These are phyloP conservation scores for Domatiomyces catenatus DNA, from an alignment of 2,329 filamentous ascomycete species.

Conservation along the genomic window DNA sequence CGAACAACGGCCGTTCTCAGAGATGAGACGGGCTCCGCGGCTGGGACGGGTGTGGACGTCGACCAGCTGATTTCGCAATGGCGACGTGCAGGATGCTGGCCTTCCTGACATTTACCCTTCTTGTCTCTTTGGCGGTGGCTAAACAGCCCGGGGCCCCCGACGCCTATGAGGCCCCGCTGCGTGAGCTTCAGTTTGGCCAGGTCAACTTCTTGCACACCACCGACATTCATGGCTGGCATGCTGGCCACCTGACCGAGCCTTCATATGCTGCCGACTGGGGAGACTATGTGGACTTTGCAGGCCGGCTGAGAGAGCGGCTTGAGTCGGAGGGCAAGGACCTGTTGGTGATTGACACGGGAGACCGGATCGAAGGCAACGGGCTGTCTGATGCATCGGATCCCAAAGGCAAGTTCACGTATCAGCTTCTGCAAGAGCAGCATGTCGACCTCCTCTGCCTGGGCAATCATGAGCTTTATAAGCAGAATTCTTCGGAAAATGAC, in stretches of 20 bases:
- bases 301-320: slow-evolving; percentile 63
- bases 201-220: slow-evolving; percentile 96
- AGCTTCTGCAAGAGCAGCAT: slow-evolving; percentile 67
- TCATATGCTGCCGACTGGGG: slow-evolving; percentile 96
- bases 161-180: slow-evolving; percentile 65
- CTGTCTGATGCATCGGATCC: slow-evolving; percentile 81
- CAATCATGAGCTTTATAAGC: slow-evolving; percentile 89
- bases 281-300: slow-evolving; percentile 86
- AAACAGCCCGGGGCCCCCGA: slow-evolving; percentile 67
- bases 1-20: too few relatives aligned
- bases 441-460: slow-evolving; percentile 77
- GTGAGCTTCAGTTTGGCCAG: slow-evolving; percentile 78
- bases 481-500: slow-evolving; percentile 62
- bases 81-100: not conserved
- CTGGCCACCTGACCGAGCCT: slow-evolving; percentile 80
- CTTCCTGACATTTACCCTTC: slow-evolving; percentile 3
- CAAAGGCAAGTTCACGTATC: slow-evolving; percentile 75
- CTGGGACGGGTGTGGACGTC: not conserved
- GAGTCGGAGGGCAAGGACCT: slow-evolving; percentile 68
- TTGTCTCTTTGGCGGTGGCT: slow-evolving; percentile 23
- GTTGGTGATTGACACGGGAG: slow-evolving; percentile 87
- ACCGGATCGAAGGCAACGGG: slow-evolving; percentile 85
- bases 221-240: slow-evolving; percentile 91
- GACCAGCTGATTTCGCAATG: not conserved
- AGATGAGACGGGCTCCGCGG: not conserved